Evolutionary conservation across 495 filamentous ascomycete genomes (phyloP).

Genomic region (Aspergillus egyptiacus): DNA sequence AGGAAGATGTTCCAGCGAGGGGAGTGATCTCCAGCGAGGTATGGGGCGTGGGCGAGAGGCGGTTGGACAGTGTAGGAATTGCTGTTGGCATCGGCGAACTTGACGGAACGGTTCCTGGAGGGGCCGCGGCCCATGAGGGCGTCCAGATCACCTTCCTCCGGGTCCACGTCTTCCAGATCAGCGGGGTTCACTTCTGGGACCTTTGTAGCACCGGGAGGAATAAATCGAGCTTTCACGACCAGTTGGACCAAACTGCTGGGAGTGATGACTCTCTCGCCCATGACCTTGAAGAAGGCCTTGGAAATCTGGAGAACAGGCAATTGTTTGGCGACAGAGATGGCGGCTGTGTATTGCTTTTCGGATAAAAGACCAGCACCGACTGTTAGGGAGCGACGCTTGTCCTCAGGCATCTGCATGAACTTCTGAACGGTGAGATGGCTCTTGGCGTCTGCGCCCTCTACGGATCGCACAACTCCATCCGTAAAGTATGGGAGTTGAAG

Average conservation of each 20-base stretch:
- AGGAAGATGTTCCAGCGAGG: slow-evolving; percentile 92
- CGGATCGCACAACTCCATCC: slow-evolving; percentile 59
- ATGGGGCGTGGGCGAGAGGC: slow-evolving; percentile 82
- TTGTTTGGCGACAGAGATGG: slow-evolving; percentile 69
- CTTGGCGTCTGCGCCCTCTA: slow-evolving; percentile 68
- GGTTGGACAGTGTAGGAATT: slow-evolving; percentile 53
- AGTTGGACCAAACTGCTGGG: slow-evolving; percentile 91
- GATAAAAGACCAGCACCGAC: slow-evolving; percentile 64
- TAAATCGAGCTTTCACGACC: slow-evolving; percentile 89
- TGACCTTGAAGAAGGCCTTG: slow-evolving; percentile 97
- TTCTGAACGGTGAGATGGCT: slow-evolving; percentile 73
- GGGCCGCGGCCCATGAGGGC: slow-evolving; percentile 75
- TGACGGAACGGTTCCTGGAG: slow-evolving; percentile 51
- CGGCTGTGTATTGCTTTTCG: slow-evolving; percentile 68
- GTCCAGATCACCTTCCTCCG: slow-evolving; percentile 86
- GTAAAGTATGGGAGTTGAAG: slow-evolving; percentile 90
- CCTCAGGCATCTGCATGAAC: slow-evolving; percentile 78
- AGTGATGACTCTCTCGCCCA: slow-evolving; percentile 85
- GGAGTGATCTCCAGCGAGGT: slow-evolving; percentile 79
- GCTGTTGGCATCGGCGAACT: slow-evolving; percentile 51
- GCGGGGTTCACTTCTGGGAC: slow-evolving; percentile 66
- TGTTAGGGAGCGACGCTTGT: slow-evolving; percentile 63
- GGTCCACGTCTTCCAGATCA: slow-evolving; percentile 86
- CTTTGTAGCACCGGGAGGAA: slow-evolving; percentile 73
- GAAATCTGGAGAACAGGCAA: slow-evolving; percentile 79